Percentiles rank a stretch among this genome's conserved stretches.
These are phyloP conservation scores for Mucor circinelloides DNA, from an alignment of 371 early-diverging fungal genomes.

Conservation along the genomic window DNA sequence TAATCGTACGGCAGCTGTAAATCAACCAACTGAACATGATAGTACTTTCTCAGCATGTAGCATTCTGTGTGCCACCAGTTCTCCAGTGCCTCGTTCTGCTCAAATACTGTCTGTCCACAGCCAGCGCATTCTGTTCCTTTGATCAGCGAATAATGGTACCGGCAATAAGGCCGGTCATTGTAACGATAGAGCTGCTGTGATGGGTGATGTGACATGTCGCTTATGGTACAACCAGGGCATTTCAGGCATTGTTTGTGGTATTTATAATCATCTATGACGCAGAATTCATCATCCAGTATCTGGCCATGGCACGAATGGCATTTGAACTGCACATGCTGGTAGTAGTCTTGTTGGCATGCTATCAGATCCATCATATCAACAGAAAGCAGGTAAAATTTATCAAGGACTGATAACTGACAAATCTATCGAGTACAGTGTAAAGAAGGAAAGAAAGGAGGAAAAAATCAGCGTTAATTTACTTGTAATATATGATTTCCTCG, in stretches of 20 bases:
- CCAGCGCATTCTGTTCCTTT: constrained; percentile 88
- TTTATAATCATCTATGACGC: constrained; percentile 30
- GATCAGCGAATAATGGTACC: constrained; percentile 84
- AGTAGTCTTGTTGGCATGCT: constrained; percentile 69
- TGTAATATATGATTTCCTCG: neutral
- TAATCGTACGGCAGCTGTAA: constrained; percentile 2
- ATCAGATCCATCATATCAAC: constrained; percentile 22
- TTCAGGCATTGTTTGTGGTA: constrained; percentile 65
- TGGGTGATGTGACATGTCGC: constrained; percentile 28
- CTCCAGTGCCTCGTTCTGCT: constrained; percentile 77
- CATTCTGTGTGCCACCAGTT: constrained; percentile 98
- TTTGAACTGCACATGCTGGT: constrained; percentile 51
- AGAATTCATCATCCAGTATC: constrained; percentile 53
- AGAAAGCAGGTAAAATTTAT: constrained; percentile 59
- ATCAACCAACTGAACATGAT: constrained; percentile 64
- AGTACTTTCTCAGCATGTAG: constrained; percentile 91
- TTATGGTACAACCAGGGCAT: constrained; percentile 54
- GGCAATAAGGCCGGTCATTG: constrained; percentile 86
- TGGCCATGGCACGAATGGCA: constrained; percentile 63
- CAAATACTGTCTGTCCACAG: constrained; percentile 84
- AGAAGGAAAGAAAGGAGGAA: neutral
- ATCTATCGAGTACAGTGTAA: constrained; percentile 44
- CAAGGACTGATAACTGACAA: constrained; percentile 56
- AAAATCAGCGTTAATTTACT: neutral
- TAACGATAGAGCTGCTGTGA: constrained; percentile 69